phyloP scores from a whole-genome alignment of 768 basidiomycete species.

The Boletus patriciae region DNA sequence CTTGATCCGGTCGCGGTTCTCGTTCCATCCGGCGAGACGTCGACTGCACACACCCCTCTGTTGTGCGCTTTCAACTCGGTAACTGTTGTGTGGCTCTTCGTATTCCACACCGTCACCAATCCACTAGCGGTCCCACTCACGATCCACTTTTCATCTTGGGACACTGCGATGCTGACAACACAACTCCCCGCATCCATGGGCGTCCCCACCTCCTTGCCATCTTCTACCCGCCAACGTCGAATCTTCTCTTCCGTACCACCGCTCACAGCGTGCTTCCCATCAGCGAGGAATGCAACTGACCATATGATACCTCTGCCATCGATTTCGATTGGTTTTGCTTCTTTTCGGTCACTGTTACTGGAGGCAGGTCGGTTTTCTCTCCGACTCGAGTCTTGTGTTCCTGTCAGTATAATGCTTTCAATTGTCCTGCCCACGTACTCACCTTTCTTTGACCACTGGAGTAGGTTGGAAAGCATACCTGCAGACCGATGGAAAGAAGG shows the following conservation, averaged over 20 bases:
- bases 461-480: not conserved
- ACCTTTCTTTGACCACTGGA: not conserved
- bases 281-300: not conserved
- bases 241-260: not conserved
- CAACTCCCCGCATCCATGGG: too few species aligned
- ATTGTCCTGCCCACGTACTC: not conserved
- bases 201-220: not conserved
- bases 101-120: not conserved
- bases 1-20: not conserved
- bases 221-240: not conserved
- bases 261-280: not conserved
- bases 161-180: not conserved
- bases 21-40: constrained; percentile 3
- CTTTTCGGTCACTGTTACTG: not conserved
- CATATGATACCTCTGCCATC: not conserved
- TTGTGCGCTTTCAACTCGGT: not conserved
- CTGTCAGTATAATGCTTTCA: not conserved
- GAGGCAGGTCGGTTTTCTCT: not conserved
- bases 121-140: not conserved
- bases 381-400: not conserved
- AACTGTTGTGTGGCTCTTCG: not conserved
- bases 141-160: not conserved
- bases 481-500: not conserved
- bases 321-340: not conserved
- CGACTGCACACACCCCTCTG: not conserved